phyloP scores from a whole-genome alignment of 2,329 filamentous ascomycete genomes.

The Pestalotiopsis sp. region DNA sequence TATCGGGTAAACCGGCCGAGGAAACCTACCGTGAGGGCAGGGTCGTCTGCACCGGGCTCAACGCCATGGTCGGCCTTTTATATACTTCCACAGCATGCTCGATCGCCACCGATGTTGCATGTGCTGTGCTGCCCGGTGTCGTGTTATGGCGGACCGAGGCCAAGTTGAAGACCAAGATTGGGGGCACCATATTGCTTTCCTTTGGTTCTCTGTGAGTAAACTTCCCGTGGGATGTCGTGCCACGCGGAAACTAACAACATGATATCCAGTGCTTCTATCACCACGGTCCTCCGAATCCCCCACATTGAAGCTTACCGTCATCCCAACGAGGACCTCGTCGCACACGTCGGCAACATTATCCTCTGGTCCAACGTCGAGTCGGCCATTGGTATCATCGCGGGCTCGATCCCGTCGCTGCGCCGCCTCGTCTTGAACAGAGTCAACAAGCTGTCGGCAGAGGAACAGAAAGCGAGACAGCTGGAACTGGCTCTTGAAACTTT shows the following conservation, averaged over 20 bases:
- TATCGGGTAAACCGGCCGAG: constrained; percentile 29
- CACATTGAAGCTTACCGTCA: constrained; percentile 22
- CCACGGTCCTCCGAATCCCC: constrained; percentile 24
- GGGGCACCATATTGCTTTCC: constrained; percentile 24
- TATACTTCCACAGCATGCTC: constrained; percentile 32
- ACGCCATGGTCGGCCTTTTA: constrained; percentile 23
- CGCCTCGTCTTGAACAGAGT: constrained; percentile 15
- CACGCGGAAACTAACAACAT: neutral
- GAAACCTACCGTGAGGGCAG: constrained; percentile 28
- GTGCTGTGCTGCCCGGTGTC: constrained; percentile 31
- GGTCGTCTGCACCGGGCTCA: constrained; percentile 18
- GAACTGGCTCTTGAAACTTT: constrained; percentile 13
- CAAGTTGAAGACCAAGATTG: constrained; percentile 23
- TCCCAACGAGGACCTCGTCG: constrained; percentile 21
- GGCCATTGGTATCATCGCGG: constrained; percentile 18
- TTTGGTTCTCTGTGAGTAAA: constrained; percentile 22
- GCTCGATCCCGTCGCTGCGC: constrained; percentile 17
- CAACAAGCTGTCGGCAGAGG: constrained; percentile 1
- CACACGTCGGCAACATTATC: constrained; percentile 23
- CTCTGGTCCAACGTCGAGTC: constrained; percentile 24
- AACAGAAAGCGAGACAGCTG: neutral
- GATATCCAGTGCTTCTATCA: constrained; percentile 21
- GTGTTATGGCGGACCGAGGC: constrained; percentile 35
- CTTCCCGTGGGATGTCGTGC: neutral
- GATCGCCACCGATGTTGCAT: constrained; percentile 34